These are phyloP conservation scores for Cyberlindnera petersonii DNA, from an alignment of 805 yeast species.

Conservation along the genomic window DNA sequence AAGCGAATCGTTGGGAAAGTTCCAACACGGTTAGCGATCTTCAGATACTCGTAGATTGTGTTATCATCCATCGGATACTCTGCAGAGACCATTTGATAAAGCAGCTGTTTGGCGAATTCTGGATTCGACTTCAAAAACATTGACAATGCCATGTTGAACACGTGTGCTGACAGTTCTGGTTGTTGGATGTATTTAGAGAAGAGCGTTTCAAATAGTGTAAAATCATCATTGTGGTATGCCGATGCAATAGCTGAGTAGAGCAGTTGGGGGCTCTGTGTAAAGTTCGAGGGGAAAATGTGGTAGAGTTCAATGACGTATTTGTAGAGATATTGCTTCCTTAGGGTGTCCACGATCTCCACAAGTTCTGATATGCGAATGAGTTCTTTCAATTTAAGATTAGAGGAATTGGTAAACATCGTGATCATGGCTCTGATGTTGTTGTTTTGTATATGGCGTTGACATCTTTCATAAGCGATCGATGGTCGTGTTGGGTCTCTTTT, in stretches of 20 bases:
- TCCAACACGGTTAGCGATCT: slow-evolving; percentile 16
- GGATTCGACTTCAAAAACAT: slow-evolving; percentile 22
- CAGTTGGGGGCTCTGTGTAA: not conserved
- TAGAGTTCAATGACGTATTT: slow-evolving; percentile 3
- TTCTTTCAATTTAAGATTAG: not conserved
- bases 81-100: slow-evolving; percentile 26
- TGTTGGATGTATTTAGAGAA: slow-evolving; percentile 21
- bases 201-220: slow-evolving; percentile 17
- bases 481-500: not conserved
- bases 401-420: not conserved
- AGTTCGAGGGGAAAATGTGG: slow-evolving; percentile 2
- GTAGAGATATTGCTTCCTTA: not conserved
- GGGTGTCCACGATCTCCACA: not conserved
- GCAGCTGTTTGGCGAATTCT: slow-evolving; percentile 26
- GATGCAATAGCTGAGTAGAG: slow-evolving; percentile 6
- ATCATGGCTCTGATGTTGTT: slow-evolving; percentile 1
- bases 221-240: slow-evolving; percentile 1
- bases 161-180: slow-evolving; percentile 6
- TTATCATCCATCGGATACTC: slow-evolving; percentile 24
- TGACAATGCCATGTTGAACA: slow-evolving; percentile 23
- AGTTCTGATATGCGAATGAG: not conserved
- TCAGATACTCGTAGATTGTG: slow-evolving; percentile 21
- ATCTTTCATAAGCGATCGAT: not conserved
- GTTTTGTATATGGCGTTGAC: not conserved
- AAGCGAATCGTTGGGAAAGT: slow-evolving; percentile 21